phyloP scores from a whole-genome alignment of 2,329 filamentous ascomycete species.

The Pseudogymnoascus destructans region DNA sequence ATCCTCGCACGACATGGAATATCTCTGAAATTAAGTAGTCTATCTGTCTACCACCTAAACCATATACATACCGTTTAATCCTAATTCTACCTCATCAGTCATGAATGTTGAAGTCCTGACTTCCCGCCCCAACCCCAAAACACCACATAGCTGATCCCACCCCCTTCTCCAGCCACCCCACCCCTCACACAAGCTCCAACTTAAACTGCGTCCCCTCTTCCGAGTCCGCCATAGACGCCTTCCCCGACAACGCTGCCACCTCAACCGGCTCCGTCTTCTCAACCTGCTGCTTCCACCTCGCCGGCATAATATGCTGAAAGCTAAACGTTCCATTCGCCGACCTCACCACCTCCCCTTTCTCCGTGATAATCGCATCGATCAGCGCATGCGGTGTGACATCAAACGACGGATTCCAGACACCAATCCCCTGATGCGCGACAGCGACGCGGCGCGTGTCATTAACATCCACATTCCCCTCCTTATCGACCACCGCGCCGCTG shows the following conservation, averaged over 20 bases:
- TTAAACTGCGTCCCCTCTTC: constrained; percentile 17
- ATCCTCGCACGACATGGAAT: not conserved
- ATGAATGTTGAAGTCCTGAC: constrained; percentile 7
- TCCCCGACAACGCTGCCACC: not conserved
- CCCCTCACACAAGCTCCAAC: constrained; percentile 12
- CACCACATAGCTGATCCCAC: not conserved
- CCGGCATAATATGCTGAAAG: constrained; percentile 42
- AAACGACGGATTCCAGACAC: constrained; percentile 94
- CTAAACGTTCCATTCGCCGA: constrained; percentile 56
- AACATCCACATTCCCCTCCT: constrained; percentile 50
- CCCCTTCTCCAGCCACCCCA: too few species aligned
- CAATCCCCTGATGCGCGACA: constrained; percentile 62
- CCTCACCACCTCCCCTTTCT: constrained; percentile 78
- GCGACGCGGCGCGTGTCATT: constrained; percentile 57
- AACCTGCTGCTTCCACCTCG: constrained; percentile 33
- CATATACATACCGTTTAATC: not conserved
- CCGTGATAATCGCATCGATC: constrained; percentile 90
- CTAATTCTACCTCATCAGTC: not conserved
- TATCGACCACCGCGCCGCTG: constrained; percentile 57
- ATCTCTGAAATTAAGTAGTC: not conserved
- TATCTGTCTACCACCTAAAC: not conserved
- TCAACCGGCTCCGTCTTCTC: constrained; percentile 12
- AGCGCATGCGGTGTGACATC: constrained; percentile 82
- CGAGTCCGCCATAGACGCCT: not conserved
- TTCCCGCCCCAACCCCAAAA: not conserved